A percentile compares a stretch with the other conserved stretches of the same genome.
phyloP scores from a whole-genome alignment of 169 alveolate genomes.

The Plasmodium cynomolgi region DNA sequence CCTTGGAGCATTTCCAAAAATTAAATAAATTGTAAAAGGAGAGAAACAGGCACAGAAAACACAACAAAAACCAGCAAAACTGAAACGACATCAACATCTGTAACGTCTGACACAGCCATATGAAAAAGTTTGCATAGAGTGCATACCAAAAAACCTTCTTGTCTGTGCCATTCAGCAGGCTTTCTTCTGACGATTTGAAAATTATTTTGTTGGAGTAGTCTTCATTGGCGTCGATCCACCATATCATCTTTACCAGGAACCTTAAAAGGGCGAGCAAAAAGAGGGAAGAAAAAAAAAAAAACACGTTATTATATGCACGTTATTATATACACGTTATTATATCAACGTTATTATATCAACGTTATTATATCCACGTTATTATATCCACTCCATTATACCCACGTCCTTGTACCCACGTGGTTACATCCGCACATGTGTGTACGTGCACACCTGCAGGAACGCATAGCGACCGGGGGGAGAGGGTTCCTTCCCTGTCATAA shows the following conservation, averaged over 20 bases:
- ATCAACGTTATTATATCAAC: background rate
- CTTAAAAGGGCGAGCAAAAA: conserved; percentile 9
- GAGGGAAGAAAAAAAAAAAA: background rate
- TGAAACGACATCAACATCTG: conserved; percentile 73
- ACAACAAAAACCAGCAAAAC: conserved; percentile 68
- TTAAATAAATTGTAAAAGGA: conserved; percentile 60
- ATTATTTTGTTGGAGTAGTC: conserved; percentile 72
- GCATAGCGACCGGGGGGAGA: background rate
- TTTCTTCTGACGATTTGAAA: conserved; percentile 56
- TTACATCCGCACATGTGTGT: background rate
- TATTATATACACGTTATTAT: too few species aligned
- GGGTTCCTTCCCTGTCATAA: background rate
- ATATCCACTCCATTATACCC: background rate
- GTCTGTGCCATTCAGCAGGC: conserved; percentile 11
- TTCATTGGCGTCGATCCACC: conserved; percentile 70
- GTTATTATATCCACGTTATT: background rate
- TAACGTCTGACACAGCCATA: conserved; percentile 65
- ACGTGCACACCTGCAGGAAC: background rate
- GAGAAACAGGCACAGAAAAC: conserved; percentile 36
- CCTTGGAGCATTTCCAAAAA: conserved; percentile 69
- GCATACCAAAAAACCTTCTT: conserved; percentile 72
- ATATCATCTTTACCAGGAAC: conserved; percentile 71
- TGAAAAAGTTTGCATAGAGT: conserved; percentile 25
- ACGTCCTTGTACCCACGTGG: background rate
- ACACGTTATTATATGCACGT: background rate